Base-by-base conservation (phyloP, 257 asterid genomes). In the Nicotiana attenuata region DNA sequence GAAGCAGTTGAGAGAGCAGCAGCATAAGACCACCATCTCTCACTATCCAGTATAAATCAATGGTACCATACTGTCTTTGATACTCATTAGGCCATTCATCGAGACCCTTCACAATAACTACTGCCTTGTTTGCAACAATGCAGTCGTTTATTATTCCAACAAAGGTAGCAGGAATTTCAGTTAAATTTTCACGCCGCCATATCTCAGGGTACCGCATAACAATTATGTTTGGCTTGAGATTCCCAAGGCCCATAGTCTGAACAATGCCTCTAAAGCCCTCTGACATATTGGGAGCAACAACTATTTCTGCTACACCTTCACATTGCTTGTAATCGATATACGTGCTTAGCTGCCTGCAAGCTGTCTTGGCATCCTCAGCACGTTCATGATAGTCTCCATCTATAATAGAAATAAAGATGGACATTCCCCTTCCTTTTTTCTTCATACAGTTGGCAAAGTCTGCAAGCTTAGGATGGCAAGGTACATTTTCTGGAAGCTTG, bases 31-130 rank as follows among this genome's bases (percentile, higher is more conserved):
- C 99, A 19, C 99, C 99, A 26, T 96, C 99, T 87, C 97, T 88
- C 65, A 96, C 99, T n/a, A 96, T 96, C 99, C 99, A 96, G 76
- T 96, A 96, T 83, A 96, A 87, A 84, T 96, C 99, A 3, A 96
- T 96, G 53, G 97, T 96, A 31, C 99, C 99, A 5, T 91, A 96
- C 81, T 96, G 99, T 80, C 98, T 84, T 83, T 96, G 99, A 76
- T 94, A 96, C 91, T 91, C 98, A 14, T 96, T 96, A 3, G 99
- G 99, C 99, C 99, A 96, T 88, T 96, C 99, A 24, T 96, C 99
- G 0, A 96, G 94, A 59, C 99, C 99, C 89, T 96, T 96, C 11
- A 96, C 98, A 8, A 92, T 96, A 53, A 96, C 99, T 16, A 96
- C 99, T 0, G 99, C 99, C 85, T 94, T 96, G 89, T 96, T 96